phyloP scores from a whole-genome alignment of 129 eudicot species.

The Tagetes erecta region DNA sequence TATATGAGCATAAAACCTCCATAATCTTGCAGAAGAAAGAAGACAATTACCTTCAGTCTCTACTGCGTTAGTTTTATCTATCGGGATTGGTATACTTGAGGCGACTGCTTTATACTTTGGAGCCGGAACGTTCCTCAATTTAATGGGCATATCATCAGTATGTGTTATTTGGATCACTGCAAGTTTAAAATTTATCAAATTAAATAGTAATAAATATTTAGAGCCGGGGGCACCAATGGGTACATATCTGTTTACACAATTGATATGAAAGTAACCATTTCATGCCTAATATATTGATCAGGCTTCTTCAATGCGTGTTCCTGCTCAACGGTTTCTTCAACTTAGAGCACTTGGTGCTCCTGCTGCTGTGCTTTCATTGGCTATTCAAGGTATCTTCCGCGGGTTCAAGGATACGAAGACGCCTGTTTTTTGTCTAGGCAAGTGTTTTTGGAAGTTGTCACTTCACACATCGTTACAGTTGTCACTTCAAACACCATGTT shows the following conservation, averaged over 20 bases:
- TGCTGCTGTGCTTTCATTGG: conserved; percentile 63
- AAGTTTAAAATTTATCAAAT: too few relatives aligned
- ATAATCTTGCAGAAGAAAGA: conserved; percentile 51
- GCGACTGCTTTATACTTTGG: conserved; percentile 64
- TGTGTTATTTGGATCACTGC: conserved; percentile 13
- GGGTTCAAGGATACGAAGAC: conserved; percentile 74
- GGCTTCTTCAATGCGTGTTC: conserved; percentile 63
- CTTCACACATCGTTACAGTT: not conserved
- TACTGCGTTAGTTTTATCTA: conserved; percentile 57
- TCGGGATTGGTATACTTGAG: conserved; percentile 56
- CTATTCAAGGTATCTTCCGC: conserved; percentile 67
- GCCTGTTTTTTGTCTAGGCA: conserved; percentile 63
- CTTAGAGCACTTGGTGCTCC: conserved; percentile 75
- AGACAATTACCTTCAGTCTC: conserved; percentile 58
- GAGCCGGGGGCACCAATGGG: too few relatives aligned
- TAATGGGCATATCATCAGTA: conserved; percentile 68
- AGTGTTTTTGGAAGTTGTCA: conserved; percentile 15
- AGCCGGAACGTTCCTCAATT: conserved; percentile 53
- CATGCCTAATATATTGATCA: conserved; percentile 14
- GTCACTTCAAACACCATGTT: not conserved
- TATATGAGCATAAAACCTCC: not conserved
- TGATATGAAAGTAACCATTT: not conserved
- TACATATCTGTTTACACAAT: not conserved
- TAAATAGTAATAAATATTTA: too few relatives aligned
- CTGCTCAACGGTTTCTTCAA: conserved; percentile 64